These are phyloP conservation scores for Periconia macrospinosa DNA, from an alignment of 2,329 filamentous ascomycete species.

Conservation along the genomic window DNA sequence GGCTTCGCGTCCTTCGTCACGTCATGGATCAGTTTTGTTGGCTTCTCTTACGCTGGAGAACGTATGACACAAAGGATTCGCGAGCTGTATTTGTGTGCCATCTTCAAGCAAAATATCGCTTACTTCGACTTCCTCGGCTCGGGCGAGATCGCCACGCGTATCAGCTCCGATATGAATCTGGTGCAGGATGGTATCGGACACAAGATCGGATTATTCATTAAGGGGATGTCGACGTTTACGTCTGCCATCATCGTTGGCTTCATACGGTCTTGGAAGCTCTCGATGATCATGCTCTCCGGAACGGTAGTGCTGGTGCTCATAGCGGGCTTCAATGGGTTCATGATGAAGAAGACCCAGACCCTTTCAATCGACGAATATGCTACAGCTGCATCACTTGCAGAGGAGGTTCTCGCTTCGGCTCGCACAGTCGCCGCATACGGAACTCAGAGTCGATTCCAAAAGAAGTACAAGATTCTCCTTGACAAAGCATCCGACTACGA, in stretches of 20 bases:
- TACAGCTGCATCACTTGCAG: conserved; percentile 74
- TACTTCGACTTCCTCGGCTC: conserved; percentile 81
- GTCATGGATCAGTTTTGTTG: conserved; percentile 55
- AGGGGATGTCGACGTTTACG: conserved; percentile 61
- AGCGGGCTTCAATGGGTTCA: conserved; percentile 73
- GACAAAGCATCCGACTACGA: conserved; percentile 73
- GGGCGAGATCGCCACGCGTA: conserved; percentile 92
- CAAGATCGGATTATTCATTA: conserved; percentile 40
- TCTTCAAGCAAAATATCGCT: conserved; percentile 46
- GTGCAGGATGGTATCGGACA: conserved; percentile 82
- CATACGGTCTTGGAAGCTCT: conserved; percentile 89
- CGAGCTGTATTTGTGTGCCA: conserved; percentile 66
- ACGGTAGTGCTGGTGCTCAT: conserved; percentile 76
- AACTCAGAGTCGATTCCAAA: conserved; percentile 87
- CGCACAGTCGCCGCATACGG: conserved; percentile 91
- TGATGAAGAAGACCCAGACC: conserved; percentile 77
- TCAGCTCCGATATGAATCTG: conserved; percentile 87
- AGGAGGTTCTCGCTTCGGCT: conserved; percentile 92
- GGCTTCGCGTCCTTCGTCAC: no score
- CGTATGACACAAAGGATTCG: conserved; percentile 50
- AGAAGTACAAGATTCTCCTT: conserved; percentile 79
- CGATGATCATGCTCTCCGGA: conserved; percentile 80
- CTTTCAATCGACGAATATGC: conserved; percentile 77
- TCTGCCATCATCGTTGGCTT: conserved; percentile 92
- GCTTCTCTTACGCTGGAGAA: conserved; percentile 73